phyloP scores from a whole-genome alignment of 352 stramenopile genomes.

The Phytophthora megakarya region DNA sequence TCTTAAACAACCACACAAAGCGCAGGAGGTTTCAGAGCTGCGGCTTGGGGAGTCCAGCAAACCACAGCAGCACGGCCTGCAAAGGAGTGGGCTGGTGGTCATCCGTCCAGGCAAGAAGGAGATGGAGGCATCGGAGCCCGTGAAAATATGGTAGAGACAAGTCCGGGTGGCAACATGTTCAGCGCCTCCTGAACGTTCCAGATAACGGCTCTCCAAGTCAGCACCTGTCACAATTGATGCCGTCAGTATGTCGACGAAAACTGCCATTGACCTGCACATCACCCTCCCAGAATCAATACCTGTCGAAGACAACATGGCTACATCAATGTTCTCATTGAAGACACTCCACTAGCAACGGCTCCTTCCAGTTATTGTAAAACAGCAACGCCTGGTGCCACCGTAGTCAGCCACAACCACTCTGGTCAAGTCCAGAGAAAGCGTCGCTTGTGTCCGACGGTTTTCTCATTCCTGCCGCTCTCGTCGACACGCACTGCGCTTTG shows the following conservation, averaged over 20 bases:
- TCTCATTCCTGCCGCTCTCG: conserved; percentile 14
- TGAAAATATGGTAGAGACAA: neutral
- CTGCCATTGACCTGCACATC: neutral
- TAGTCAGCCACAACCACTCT: conserved; percentile 27
- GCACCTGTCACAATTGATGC: conserved; percentile 1
- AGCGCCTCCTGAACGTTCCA: neutral
- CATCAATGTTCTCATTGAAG: conserved; percentile 26
- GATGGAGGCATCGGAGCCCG: neutral
- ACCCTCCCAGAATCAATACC: conserved; percentile 9
- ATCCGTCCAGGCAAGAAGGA: neutral
- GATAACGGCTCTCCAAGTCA: conserved; percentile 10
- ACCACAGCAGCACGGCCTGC: conserved; percentile 9
- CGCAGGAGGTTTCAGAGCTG: conserved; percentile 2
- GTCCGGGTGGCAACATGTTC: neutral
- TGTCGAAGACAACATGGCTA: conserved; percentile 10
- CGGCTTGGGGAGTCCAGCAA: conserved; percentile 33
- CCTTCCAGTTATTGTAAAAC: conserved; percentile 1
- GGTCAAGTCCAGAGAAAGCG: conserved; percentile 25
- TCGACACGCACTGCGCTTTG: neutral
- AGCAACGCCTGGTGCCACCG: conserved; percentile 10
- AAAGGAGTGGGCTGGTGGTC: conserved; percentile 8
- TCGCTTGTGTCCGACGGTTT: conserved; percentile 27
- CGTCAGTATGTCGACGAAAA: conserved; percentile 15
- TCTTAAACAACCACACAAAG: too few species aligned
- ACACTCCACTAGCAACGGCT: conserved; percentile 21